Base-by-base conservation (phyloP, 2,329 filamentous ascomycete species). In the Taxawa tesnikishii region DNA sequence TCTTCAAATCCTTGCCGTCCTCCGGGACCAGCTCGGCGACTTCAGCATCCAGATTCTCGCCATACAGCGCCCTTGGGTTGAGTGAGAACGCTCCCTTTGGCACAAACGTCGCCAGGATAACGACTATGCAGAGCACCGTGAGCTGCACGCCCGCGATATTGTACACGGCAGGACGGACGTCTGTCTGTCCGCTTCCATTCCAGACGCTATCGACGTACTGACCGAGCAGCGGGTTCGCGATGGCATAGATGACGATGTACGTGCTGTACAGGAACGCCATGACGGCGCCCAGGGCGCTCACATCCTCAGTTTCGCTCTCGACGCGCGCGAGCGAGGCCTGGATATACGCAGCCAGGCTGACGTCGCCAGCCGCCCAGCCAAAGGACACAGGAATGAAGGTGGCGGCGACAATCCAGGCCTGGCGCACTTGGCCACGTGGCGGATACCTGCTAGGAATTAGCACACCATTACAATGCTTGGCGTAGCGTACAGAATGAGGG, bases 241-340 rank as follows among this genome's bases (percentile, higher is more conserved):
- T 58, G 19, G 62, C 62, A 41, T 63, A 66, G 15, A 58, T 53
- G 24, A 65, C 54, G 24, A 68, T 64, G 41, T 68, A 67, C 6
- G 60, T 60, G 5, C 55, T 62, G 45, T 68, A 67, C 4, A 68
- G 50, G 41, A 66, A 65, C 1, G 63, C 60, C 63, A 68, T 68
- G 25, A 68, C 63, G 1, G 65, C 62, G 12, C 61, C 65, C 2
- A 68, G 50, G 0, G 64, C 58, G 2, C 63, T 65, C 2, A 68
- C 61, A 26, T 64, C 59, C 28, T 56, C 53, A 23, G 58, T 55
- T 26, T 60, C 50, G 7, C 51, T 51, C 39, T 67, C 64, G 15
- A 61, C 50, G 15, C 62, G 53, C 1, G 60, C 54, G n/a, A 68
- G 53, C 5, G 60, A 59, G 3, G 64, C 62, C 43, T 68, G 65